A percentile compares a stretch with the other conserved stretches of the same genome.
Evolutionary conservation across 169 alveolate species (phyloP).

Genomic region (Eimeria necatrix): DNA sequence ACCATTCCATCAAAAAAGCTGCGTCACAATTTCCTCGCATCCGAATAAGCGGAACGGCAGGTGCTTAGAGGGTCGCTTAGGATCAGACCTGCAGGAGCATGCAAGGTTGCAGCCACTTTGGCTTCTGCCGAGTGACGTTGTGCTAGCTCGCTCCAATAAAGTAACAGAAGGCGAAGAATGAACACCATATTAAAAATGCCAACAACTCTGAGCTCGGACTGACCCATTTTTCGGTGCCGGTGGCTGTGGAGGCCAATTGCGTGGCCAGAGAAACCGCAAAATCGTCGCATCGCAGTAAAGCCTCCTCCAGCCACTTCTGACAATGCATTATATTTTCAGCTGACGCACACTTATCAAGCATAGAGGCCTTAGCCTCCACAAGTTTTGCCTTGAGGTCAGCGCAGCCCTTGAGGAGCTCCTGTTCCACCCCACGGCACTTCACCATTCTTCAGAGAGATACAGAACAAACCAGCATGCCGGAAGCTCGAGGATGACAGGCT

Average conservation of each 20-base stretch:
- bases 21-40: not conserved
- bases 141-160: not conserved
- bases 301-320: no score
- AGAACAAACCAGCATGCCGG: no score
- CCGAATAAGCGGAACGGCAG: not conserved
- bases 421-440: no score
- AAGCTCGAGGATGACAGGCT: not conserved
- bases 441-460: no score
- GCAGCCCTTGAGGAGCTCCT: no score
- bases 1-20: not conserved
- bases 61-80: not conserved
- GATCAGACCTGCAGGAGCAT: not conserved
- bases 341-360: no score
- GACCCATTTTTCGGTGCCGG: not conserved
- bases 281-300: no score
- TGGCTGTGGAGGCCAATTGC: constrained; percentile 14
- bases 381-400: no score
- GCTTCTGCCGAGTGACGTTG: not conserved
- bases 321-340: no score
- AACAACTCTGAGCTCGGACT: not conserved
- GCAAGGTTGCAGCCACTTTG: not conserved
- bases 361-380: no score
- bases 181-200: not conserved
- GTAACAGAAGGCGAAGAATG: not conserved
- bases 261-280: no score